phyloP scores from a whole-genome alignment of 192 early-diverging fungal genomes.

The Pecoramyces ruminantium region DNA sequence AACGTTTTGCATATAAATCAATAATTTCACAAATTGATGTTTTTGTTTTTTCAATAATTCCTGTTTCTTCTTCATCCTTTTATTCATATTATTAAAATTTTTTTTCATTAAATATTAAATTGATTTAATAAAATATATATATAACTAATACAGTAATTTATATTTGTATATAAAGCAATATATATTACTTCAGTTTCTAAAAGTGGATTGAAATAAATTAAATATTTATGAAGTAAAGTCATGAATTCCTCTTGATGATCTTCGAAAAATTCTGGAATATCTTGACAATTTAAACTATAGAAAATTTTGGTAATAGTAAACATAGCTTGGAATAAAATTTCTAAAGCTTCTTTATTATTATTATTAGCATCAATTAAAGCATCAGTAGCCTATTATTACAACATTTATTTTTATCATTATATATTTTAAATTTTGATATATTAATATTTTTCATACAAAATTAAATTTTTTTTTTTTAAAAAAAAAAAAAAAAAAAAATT shows the following conservation, averaged over 20 bases:
- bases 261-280: constrained; percentile 92
- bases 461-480: too few relatives aligned
- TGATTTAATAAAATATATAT: background rate
- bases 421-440: background rate
- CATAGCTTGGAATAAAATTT: constrained; percentile 55
- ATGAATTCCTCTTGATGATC: constrained; percentile 73
- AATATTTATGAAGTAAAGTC: constrained; percentile 72
- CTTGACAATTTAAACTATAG: constrained; percentile 89
- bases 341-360: constrained; percentile 40
- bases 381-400: constrained; percentile 75
- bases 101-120: background rate
- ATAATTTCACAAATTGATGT: constrained; percentile 85
- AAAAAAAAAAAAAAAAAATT: too few relatives aligned
- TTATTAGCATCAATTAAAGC: constrained; percentile 49
- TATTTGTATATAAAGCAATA: too few relatives aligned
- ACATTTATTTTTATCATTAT: background rate
- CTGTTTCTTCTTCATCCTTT: constrained; percentile 70
- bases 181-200: constrained; percentile 35
- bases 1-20: constrained; percentile 72
- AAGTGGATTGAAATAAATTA: constrained; percentile 59
- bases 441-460: too few relatives aligned
- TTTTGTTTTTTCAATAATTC: constrained; percentile 74
- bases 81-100: too few relatives aligned
- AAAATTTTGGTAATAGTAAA: constrained; percentile 74
- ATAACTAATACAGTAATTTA: too few relatives aligned